Evolutionary conservation across 345 rosid genomes (phyloP).

Genomic region (Iberis pinnata): DNA sequence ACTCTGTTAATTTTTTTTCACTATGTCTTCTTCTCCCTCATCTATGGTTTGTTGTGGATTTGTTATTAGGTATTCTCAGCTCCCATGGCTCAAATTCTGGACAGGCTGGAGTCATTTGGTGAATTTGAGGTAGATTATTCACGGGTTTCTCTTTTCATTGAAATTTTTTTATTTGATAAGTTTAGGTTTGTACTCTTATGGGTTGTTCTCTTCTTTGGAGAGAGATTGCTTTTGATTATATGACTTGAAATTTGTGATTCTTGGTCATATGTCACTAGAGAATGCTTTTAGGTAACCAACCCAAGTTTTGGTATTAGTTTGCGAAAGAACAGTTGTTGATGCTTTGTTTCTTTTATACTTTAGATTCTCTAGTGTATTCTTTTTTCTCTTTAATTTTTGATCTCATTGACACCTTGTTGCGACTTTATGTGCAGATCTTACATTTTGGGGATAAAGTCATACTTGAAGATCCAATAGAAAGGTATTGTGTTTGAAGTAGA

Average conservation of each 20-base stretch:
- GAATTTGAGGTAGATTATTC: constrained; percentile 68
- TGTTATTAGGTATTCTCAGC: constrained; percentile 61
- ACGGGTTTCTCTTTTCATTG: background rate
- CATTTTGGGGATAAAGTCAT: constrained; percentile 83
- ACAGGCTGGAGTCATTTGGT: constrained; percentile 78
- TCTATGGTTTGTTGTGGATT: background rate
- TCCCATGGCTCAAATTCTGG: constrained; percentile 84
- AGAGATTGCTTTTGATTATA: background rate
- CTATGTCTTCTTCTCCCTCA: constrained; percentile 3
- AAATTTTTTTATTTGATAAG: too few species aligned
- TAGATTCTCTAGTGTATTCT: constrained; percentile 18
- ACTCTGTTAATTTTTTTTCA: background rate
- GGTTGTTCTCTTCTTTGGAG: too few species aligned
- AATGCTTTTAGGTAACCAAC: background rate
- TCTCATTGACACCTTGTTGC: constrained; percentile 12
- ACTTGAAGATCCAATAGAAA: constrained; percentile 85
- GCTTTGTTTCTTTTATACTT: constrained; percentile 18
- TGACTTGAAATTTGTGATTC: background rate
- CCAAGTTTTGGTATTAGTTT: constrained; percentile 6
- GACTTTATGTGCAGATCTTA: constrained; percentile 43
- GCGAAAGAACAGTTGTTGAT: constrained; percentile 9
- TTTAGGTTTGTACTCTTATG: background rate
- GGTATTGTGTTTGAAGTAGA: constrained; percentile 33
- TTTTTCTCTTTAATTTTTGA: constrained; percentile 2
- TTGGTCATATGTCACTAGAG: constrained; percentile 4